phyloP scores from a whole-genome alignment of 2,329 filamentous ascomycete genomes.

The Verticillium longisporum region DNA sequence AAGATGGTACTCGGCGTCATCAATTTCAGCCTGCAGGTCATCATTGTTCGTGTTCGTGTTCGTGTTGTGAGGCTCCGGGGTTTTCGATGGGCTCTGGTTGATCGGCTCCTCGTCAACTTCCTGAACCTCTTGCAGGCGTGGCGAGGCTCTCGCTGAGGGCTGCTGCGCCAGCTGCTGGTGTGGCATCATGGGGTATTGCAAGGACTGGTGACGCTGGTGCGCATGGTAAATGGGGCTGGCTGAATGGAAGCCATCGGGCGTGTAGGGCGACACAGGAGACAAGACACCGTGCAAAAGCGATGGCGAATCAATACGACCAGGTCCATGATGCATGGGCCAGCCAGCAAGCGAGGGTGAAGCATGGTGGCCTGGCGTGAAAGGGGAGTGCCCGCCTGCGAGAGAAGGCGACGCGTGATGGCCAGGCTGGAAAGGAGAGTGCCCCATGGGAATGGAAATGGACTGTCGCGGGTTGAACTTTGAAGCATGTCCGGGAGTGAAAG shows the following conservation, averaged over 20 bases:
- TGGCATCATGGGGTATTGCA: conserved; percentile 50
- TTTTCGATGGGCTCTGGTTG: conserved; percentile 46
- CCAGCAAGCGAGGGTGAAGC: conserved; percentile 44
- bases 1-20: conserved; percentile 79
- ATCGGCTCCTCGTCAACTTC: conserved; percentile 62
- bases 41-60: conserved; percentile 42
- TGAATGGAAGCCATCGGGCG: conserved; percentile 40
- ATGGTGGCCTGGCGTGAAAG: conserved; percentile 59
- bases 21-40: conserved; percentile 78
- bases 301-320: conserved; percentile 57
- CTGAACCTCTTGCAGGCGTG: conserved; percentile 63
- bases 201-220: conserved; percentile 52
- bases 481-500: conserved; percentile 55
- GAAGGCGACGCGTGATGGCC: conserved; percentile 44
- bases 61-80: conserved; percentile 38
- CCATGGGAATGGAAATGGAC: conserved; percentile 60
- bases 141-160: conserved; percentile 48
- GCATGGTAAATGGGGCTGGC: conserved; percentile 33
- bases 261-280: conserved; percentile 59
- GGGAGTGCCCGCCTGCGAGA: conserved; percentile 55
- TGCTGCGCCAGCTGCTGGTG: conserved; percentile 50
- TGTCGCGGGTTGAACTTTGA: conserved; percentile 62
- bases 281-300: conserved; percentile 50
- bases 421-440: conserved; percentile 62
- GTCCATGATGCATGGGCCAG: conserved; percentile 49